Base-by-base conservation (phyloP, 139 green algal species). In the Tetraselmis chui region DNA sequence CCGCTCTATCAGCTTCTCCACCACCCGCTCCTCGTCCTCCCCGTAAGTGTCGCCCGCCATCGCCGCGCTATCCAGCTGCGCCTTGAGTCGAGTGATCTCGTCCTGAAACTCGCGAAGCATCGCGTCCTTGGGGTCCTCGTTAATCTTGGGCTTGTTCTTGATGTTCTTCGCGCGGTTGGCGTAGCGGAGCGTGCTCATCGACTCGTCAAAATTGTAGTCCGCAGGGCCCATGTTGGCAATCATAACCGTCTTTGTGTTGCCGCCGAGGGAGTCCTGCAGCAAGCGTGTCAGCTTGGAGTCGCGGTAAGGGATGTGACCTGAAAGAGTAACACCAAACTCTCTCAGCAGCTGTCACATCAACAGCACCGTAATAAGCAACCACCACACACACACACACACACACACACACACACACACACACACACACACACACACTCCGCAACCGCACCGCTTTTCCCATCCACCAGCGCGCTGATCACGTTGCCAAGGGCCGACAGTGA, bases 241-340 rank as follows among this genome's bases (percentile, higher is more conserved):
- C 92, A 97, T 97, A 31, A 93, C 84, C 0, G 93, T 95, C 85
- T 95, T 95, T 31, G 93, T 95, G 88, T 96, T 97, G 78, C 93
- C 93, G 18, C 93, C 92, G 31, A 96, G 85, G 26, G 89, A 92
- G 83, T 94, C 91, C 82, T 94, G 90, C 78, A 96, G 85, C 76
- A 96, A 11, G 2, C 23, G 76, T 29, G 76, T 67, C 45, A 67
- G 45, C 45, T 67, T 67, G 45, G 45, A 67, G 45, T 67, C 45
- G 45, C 45, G 45, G 45, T 67, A 67, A 18, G 45, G 45, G 75
- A 95, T 87, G 87, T 91, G 87, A 29, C 77, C 85, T 24, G 22
- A 1, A 28, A n/a, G 23, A 23, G 5, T 2, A 2, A 23, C n/a
- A n/a, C n/a, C n/a, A n/a, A n/a, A n/a, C n/a, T n/a, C n/a, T n/a